Conservation (phyloP, 2,329 filamentous ascomycete genomes). For the Talaromyces sp. region DNA sequence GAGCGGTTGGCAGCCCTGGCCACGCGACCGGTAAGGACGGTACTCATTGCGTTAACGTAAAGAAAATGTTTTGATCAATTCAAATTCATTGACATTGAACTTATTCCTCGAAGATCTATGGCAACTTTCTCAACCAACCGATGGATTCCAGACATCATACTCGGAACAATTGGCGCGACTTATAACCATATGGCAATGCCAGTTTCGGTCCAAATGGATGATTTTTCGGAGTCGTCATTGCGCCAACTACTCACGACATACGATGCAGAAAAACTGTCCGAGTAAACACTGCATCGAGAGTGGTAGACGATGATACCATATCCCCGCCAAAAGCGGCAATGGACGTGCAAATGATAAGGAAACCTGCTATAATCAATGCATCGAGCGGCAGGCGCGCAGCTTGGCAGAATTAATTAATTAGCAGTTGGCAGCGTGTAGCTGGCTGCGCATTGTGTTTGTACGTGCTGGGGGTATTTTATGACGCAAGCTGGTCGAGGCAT, state of each 20-base stretch:
- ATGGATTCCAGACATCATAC: not conserved
- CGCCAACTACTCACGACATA: not conserved
- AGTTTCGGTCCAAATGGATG: not conserved
- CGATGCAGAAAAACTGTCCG: not conserved
- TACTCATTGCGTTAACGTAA: not conserved
- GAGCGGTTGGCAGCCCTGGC: not conserved
- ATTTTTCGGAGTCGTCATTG: not conserved
- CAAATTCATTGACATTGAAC: not conserved
- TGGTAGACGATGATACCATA: not conserved
- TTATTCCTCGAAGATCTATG: not conserved
- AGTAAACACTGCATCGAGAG: not conserved
- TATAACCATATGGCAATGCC: not conserved
- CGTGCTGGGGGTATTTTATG: not conserved
- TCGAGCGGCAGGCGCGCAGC: not conserved
- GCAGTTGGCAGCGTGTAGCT: not conserved
- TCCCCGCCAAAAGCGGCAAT: not conserved
- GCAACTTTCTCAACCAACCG: not conserved
- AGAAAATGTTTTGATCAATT: not conserved
- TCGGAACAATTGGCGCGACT: not conserved
- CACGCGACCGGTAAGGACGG: not conserved
- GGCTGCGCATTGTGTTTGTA: not conserved
- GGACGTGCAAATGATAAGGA: not conserved
- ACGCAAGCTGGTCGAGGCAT: not conserved
- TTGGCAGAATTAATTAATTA: not conserved
- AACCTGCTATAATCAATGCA: not conserved